phyloP scores from a whole-genome alignment of 1,139 yeast genomes.

The Pichia sp. region DNA sequence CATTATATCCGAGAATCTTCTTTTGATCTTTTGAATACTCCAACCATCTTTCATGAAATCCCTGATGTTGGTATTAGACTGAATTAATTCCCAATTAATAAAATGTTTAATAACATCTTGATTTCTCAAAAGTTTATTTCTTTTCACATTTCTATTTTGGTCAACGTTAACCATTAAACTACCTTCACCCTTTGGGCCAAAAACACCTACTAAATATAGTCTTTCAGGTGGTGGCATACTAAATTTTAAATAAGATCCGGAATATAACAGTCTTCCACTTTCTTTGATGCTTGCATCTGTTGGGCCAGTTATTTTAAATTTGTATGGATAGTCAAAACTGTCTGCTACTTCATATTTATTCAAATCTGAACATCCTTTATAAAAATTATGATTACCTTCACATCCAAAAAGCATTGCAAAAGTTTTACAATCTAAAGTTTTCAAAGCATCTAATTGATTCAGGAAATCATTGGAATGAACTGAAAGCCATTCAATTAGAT shows the following conservation, averaged over 20 bases:
- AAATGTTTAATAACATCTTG: conserved; percentile 12
- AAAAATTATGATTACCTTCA: conserved; percentile 13
- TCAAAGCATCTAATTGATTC: conserved; percentile 8
- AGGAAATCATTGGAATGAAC: conserved; percentile 9
- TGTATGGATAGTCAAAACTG: conserved; percentile 15
- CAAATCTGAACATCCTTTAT: conserved; percentile 12
- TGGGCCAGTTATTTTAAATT: conserved; percentile 18
- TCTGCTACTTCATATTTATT: conserved; percentile 5
- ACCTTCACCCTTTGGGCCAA: conserved; percentile 19
- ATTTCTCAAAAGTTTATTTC: conserved; percentile 3
- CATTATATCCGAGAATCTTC: not conserved
- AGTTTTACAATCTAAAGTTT: conserved; percentile 17
- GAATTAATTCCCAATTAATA: conserved; percentile 13
- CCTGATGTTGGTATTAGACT: conserved; percentile 4
- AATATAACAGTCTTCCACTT: conserved; percentile 24
- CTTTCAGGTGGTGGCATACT: conserved; percentile 26
- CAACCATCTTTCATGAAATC: conserved; percentile 18
- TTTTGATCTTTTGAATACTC: conserved; percentile 3
- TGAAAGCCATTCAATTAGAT: conserved; percentile 17
- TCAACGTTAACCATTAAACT: conserved; percentile 21
- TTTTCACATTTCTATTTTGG: conserved; percentile 9
- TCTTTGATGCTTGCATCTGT: conserved; percentile 18
- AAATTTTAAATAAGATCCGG: conserved; percentile 25
- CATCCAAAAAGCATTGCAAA: conserved; percentile 20
- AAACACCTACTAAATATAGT: conserved; percentile 25